Evolutionary conservation across 1,284 basidiomycete species (phyloP).

Genomic region (Inonotus obliquus): DNA sequence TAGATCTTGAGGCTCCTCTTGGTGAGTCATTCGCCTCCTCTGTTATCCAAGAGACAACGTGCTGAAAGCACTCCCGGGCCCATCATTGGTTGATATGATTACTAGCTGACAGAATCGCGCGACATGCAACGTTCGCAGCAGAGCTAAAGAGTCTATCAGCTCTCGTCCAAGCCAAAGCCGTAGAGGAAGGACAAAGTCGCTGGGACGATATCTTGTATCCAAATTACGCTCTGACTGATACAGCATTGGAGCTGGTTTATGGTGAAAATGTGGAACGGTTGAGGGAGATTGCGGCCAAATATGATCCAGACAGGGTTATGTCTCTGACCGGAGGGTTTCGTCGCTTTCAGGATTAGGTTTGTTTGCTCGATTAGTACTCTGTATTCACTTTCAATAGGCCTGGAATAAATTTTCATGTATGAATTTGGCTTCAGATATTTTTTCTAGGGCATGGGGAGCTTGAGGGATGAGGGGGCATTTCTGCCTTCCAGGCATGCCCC

Average conservation of each 20-base stretch:
- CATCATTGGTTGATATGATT: background rate
- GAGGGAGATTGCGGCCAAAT: slow-evolving; percentile 6
- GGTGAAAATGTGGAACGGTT: slow-evolving; percentile 13
- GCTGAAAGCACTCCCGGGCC: too few relatives aligned
- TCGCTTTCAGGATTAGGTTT: slow-evolving; percentile 4
- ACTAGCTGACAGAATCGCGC: background rate
- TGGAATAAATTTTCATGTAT: too few relatives aligned
- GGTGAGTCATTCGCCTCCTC: background rate
- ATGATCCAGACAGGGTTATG: slow-evolving; percentile 14
- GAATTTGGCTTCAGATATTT: too few relatives aligned
- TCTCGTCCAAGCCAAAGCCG: slow-evolving; percentile 10
- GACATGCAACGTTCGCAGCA: background rate
- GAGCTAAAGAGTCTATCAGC: slow-evolving; percentile 11
- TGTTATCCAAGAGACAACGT: background rate
- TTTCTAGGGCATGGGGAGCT: too few relatives aligned
- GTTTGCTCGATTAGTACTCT: too few relatives aligned
- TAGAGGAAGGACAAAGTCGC: slow-evolving; percentile 12
- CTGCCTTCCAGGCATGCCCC: too few relatives aligned
- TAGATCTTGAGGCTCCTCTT: background rate
- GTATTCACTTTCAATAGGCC: too few relatives aligned
- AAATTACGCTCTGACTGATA: slow-evolving; percentile 20
- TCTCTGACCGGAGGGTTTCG: slow-evolving; percentile 14
- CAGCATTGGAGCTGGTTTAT: slow-evolving; percentile 19
- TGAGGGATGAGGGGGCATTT: too few relatives aligned
- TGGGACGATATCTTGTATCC: slow-evolving; percentile 21